These are phyloP conservation scores for Diddensiella caesifluorescens DNA, from an alignment of 805 yeast genomes.

Conservation along the genomic window DNA sequence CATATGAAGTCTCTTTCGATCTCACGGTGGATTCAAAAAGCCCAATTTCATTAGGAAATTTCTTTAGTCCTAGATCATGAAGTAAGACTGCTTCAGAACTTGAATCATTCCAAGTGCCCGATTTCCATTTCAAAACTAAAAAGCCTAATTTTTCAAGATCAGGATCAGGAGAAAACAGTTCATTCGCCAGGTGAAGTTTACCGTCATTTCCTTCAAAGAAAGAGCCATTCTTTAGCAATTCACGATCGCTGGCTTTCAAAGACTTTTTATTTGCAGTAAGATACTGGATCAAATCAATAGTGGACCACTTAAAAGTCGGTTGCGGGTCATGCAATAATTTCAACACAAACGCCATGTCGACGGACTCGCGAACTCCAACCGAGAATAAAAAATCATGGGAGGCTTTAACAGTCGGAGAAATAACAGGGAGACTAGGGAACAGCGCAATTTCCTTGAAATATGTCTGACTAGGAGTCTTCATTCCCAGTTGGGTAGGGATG, in stretches of 20 bases:
- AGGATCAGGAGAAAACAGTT: slow-evolving; percentile 32
- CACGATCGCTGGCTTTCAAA: slow-evolving; percentile 31
- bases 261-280: slow-evolving; percentile 25
- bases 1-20: slow-evolving; percentile 13
- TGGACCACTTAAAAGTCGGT: slow-evolving; percentile 29
- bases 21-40: slow-evolving; percentile 22
- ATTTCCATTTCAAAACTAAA: slow-evolving; percentile 29
- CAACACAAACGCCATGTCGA: slow-evolving; percentile 35
- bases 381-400: slow-evolving; percentile 21
- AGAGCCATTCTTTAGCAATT: slow-evolving; percentile 24
- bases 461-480: slow-evolving; percentile 32
- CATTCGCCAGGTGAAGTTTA: slow-evolving; percentile 20
- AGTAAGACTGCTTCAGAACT: slow-evolving; percentile 30
- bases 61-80: slow-evolving; percentile 28
- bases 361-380: slow-evolving; percentile 35
- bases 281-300: slow-evolving; percentile 34
- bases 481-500: slow-evolving; percentile 37
- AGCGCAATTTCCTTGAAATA: slow-evolving; percentile 31
- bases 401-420: slow-evolving; percentile 21
- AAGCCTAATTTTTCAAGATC: slow-evolving; percentile 27
- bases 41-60: slow-evolving; percentile 24
- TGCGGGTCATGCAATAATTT: slow-evolving; percentile 28
- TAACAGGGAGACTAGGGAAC: slow-evolving; percentile 36
- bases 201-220: slow-evolving; percentile 27
- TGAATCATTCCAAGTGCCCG: slow-evolving; percentile 25